Percentiles rank a stretch among this genome's conserved stretches.
Evolutionary conservation across 73 alveolate species (phyloP).

Genomic region (Paramecium caudatum): DNA sequence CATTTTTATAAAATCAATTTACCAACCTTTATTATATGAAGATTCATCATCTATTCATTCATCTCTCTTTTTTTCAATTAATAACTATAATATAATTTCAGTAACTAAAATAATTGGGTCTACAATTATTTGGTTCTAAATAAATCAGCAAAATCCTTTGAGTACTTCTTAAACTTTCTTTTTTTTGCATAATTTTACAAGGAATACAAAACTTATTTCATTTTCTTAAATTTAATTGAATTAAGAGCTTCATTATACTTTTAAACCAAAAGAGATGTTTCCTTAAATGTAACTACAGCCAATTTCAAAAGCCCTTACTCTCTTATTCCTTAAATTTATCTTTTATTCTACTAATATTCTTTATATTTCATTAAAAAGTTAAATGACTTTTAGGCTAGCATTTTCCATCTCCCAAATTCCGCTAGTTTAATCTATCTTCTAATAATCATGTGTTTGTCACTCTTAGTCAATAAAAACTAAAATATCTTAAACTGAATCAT

Average conservation of each 20-base stretch:
- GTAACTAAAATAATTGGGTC: background rate
- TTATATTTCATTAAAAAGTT: background rate
- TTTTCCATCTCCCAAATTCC: conserved; percentile 10
- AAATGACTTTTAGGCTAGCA: background rate
- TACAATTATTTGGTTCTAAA: conserved; percentile 1
- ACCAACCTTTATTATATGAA: background rate
- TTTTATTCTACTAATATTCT: background rate
- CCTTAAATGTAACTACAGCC: background rate
- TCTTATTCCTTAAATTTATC: background rate
- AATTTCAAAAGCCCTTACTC: background rate
- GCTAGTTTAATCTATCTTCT: conserved; percentile 8
- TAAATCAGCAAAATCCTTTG: background rate
- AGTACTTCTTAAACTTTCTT: background rate
- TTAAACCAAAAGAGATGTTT: background rate
- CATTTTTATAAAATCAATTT: conserved; percentile 15
- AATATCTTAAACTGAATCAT: background rate
- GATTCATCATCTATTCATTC: conserved; percentile 21
- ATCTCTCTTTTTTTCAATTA: conserved; percentile 31
- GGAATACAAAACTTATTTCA: background rate
- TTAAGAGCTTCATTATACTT: background rate
- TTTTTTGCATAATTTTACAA: conserved; percentile 9
- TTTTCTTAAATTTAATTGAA: background rate
- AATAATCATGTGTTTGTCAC: background rate
- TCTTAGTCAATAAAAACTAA: background rate
- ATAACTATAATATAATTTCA: conserved; percentile 16